Evolutionary conservation across 2,329 filamentous ascomycete species (phyloP).

Genomic region (Volutella citrinella): DNA sequence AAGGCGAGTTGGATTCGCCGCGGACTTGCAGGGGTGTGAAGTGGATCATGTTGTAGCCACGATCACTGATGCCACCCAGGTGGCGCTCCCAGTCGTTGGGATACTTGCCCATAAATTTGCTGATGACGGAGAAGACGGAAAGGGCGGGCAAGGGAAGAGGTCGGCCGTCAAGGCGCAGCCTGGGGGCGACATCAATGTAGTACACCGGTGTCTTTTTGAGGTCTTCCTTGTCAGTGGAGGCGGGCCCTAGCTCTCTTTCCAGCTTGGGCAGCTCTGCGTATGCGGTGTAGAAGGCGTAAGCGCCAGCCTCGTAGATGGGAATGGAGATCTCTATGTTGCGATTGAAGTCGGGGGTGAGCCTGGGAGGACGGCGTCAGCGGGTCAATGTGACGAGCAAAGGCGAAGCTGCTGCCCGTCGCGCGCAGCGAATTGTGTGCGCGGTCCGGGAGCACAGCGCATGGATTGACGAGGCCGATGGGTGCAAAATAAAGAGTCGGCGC

Average conservation of each 20-base stretch:
- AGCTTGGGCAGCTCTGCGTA: conserved; percentile 81
- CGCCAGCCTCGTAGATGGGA: conserved; percentile 76
- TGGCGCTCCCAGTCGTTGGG: conserved; percentile 88
- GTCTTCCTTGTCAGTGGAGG: conserved; percentile 33
- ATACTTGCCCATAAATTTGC: conserved; percentile 97
- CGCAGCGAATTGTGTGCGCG: too few relatives aligned
- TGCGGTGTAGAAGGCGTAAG: conserved; percentile 92
- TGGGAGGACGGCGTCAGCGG: conserved; percentile 32
- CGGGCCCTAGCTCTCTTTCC: conserved; percentile 24
- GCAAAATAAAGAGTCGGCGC: conserved; percentile 1
- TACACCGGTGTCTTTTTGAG: conserved; percentile 71
- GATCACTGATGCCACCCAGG: conserved; percentile 78
- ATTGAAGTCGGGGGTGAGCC: conserved; percentile 90
- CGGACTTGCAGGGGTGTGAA: conserved; percentile 92
- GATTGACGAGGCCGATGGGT: not conserved
- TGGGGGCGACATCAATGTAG: conserved; percentile 92
- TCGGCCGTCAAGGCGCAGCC: conserved; percentile 68
- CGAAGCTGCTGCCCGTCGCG: too few relatives aligned
- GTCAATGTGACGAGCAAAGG: not conserved
- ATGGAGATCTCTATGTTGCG: conserved; percentile 86
- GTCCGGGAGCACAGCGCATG: too few relatives aligned
- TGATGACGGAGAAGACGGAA: conserved; percentile 89
- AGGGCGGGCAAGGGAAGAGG: conserved; percentile 81
- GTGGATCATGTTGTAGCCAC: conserved; percentile 98
- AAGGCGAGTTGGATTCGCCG: conserved; percentile 90